These are phyloP conservation scores for Chlamydomonas applanata DNA, from an alignment of 139 green algal species.

Conservation along the genomic window DNA sequence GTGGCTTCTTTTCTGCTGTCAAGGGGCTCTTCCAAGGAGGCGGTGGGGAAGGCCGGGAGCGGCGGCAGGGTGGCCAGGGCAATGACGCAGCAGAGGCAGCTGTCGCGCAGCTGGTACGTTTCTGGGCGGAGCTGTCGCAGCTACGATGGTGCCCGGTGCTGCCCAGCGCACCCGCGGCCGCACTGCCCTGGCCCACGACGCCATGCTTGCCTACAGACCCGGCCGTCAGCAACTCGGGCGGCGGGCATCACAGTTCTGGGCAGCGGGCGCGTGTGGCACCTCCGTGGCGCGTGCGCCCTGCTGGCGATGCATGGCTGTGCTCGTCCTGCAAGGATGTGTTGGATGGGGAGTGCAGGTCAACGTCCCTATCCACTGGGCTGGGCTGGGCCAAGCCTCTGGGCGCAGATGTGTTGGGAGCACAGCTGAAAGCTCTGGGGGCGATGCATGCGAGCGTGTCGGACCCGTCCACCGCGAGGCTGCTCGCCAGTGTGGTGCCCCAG, in stretches of 20 bases:
- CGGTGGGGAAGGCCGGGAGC: neutral
- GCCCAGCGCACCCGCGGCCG: constrained; percentile 21
- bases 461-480: constrained; percentile 28
- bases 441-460: constrained; percentile 37
- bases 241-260: too few relatives aligned
- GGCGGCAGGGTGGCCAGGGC: neutral
- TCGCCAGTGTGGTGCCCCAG: constrained; percentile 60
- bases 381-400: constrained; percentile 46
- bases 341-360: constrained; percentile 56
- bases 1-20: neutral
- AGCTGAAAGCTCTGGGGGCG: constrained; percentile 56
- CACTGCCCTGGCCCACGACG: constrained; percentile 56
- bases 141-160: constrained; percentile 67
- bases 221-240: too few relatives aligned
- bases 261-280: constrained; percentile 34
- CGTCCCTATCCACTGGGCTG: constrained; percentile 41
- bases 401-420: constrained; percentile 40
- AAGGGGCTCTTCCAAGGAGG: neutral
- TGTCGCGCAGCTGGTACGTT: constrained; percentile 12
- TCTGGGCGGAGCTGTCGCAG: constrained; percentile 51
- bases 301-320: constrained; percentile 61
- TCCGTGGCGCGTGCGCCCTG: constrained; percentile 45
- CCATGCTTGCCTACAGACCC: neutral
- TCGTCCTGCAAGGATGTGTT: constrained; percentile 46
- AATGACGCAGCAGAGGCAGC: neutral